These are phyloP conservation scores for Acarospora socialis DNA, from an alignment of 2,329 filamentous ascomycete species.

Conservation along the genomic window DNA sequence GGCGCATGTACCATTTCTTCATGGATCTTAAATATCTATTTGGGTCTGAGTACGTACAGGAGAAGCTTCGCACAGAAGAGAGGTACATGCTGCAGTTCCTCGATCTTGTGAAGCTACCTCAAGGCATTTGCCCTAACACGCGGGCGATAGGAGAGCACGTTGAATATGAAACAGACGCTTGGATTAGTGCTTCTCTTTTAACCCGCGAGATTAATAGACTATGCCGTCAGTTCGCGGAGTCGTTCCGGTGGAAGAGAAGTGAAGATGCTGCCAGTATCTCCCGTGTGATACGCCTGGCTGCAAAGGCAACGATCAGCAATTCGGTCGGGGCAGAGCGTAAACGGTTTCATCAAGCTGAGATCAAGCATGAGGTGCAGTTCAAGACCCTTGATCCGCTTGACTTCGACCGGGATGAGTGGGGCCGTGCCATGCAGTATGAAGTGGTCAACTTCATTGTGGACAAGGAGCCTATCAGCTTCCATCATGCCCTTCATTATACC, in stretches of 20 bases:
- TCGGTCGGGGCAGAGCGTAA: constrained; percentile 78
- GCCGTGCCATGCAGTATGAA: constrained; percentile 39
- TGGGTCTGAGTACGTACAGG: constrained; percentile 74
- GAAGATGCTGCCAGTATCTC: constrained; percentile 53
- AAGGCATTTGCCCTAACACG: constrained; percentile 90
- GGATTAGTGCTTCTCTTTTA: constrained; percentile 91
- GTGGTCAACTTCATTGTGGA: constrained; percentile 83
- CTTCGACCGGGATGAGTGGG: constrained; percentile 44
- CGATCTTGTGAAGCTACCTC: constrained; percentile 87
- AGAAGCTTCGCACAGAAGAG: constrained; percentile 65
- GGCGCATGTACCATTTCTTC: constrained; percentile 96
- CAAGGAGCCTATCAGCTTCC: constrained; percentile 85
- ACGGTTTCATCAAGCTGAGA: constrained; percentile 73
- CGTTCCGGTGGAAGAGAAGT: constrained; percentile 58
- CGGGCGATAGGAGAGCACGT: constrained; percentile 89
- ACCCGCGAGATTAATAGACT: constrained; percentile 90
- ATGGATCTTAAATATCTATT: constrained; percentile 86
- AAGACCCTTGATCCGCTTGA: constrained; percentile 65
- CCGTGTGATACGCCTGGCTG: constrained; percentile 56
- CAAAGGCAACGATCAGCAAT: constrained; percentile 74
- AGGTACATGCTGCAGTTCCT: constrained; percentile 89
- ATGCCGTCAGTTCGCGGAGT: constrained; percentile 74
- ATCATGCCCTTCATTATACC: constrained; percentile 91
- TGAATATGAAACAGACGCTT: constrained; percentile 94
- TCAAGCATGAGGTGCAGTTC: constrained; percentile 75